A percentile compares a stretch with the other conserved stretches of the same genome.
Conservation (phyloP, 352 stramenopile genomes). For the Phytophthora hibernalis region DNA sequence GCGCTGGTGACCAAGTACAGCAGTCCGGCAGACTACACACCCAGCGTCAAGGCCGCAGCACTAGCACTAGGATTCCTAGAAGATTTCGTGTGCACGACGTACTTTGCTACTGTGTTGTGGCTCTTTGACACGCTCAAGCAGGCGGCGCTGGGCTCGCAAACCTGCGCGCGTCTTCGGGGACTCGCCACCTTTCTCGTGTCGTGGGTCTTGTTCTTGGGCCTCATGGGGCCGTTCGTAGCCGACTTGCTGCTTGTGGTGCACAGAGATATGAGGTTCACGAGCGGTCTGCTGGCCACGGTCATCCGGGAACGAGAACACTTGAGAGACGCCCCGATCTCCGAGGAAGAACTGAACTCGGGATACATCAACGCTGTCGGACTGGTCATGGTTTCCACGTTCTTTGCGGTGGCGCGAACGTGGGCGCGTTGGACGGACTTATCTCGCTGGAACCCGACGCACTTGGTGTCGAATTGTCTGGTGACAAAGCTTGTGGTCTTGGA, state of each 20-base stretch:
- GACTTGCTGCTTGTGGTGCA: slow-evolving; percentile 34
- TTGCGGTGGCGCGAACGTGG: slow-evolving; percentile 17
- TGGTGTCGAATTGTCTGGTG: slow-evolving; percentile 19
- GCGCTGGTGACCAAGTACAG: slow-evolving; percentile 32
- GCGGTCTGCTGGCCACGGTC: slow-evolving; percentile 32
- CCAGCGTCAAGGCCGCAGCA: slow-evolving; percentile 19
- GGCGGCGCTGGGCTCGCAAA: no score
- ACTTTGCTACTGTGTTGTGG: slow-evolving; percentile 31
- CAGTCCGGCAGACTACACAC: slow-evolving; percentile 8
- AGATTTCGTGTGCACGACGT: slow-evolving; percentile 41
- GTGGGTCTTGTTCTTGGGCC: slow-evolving; percentile 23
- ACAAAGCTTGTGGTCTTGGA: slow-evolving; percentile 23
- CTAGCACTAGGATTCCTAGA: slow-evolving; percentile 30
- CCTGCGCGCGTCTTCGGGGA: not conserved
- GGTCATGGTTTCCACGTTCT: slow-evolving; percentile 20
- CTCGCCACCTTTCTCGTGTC: slow-evolving; percentile 19
- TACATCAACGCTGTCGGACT: slow-evolving; percentile 23
- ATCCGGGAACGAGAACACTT: slow-evolving; percentile 42
- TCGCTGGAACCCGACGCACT: slow-evolving; percentile 24
- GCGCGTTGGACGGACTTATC: slow-evolving; percentile 21
- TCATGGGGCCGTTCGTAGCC: slow-evolving; percentile 31
- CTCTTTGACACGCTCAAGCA: slow-evolving; percentile 26
- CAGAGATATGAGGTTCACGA: slow-evolving; percentile 37
- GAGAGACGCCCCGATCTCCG: slow-evolving; percentile 31
- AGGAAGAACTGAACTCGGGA: slow-evolving; percentile 20